phyloP scores from a whole-genome alignment of 352 stramenopile species.

The Globisporangium middletonii region DNA sequence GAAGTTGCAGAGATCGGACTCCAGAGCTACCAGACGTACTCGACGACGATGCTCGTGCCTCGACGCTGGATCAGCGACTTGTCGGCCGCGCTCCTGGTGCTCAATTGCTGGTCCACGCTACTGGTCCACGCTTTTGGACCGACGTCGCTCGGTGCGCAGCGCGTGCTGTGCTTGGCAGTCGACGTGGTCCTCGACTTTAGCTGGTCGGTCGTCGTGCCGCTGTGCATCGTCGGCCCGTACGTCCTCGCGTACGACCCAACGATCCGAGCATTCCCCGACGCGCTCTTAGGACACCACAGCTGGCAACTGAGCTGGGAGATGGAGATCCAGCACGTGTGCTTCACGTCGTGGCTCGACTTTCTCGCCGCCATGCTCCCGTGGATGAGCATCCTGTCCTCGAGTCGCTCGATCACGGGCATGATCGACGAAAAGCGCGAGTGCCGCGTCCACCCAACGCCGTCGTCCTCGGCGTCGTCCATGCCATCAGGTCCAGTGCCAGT shows the following conservation, averaged over 20 bases:
- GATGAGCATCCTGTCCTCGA: not conserved
- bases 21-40: slow-evolving; percentile 20
- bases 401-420: not conserved
- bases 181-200: slow-evolving; percentile 19
- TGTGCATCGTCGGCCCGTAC: slow-evolving; percentile 19
- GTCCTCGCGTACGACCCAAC: not conserved
- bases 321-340: not conserved
- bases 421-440: not conserved
- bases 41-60: slow-evolving; percentile 14
- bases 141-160: slow-evolving; percentile 14
- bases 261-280: too few relatives aligned
- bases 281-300: not conserved
- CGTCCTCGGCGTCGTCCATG: too few relatives aligned
- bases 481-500: too few relatives aligned
- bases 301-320: not conserved
- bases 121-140: slow-evolving; percentile 11
- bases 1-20: slow-evolving; percentile 17
- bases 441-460: too few relatives aligned
- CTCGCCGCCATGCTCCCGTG: not conserved
- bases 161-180: slow-evolving; percentile 14
- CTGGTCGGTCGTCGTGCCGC: slow-evolving; percentile 19
- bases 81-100: slow-evolving; percentile 15
- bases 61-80: slow-evolving; percentile 23
- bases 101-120: slow-evolving; percentile 10
- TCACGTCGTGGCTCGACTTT: not conserved